Evolutionary conservation across 176 grass and related monocot genomes (phyloP).

Genomic region (Zea luxurians): DNA sequence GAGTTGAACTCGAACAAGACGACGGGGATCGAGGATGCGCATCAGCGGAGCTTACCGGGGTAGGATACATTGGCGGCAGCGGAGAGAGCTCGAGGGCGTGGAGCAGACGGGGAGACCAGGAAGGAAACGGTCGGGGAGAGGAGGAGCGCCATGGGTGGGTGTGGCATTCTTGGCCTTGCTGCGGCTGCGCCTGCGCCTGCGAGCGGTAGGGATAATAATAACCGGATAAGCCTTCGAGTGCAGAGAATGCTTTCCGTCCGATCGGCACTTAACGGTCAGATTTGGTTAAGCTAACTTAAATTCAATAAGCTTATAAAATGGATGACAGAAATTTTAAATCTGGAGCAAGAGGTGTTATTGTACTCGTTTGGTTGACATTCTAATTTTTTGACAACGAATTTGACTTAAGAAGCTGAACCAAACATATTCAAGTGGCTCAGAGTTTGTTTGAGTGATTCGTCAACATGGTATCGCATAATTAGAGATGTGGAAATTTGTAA

Average conservation of each 20-base stretch:
- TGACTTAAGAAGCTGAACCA: too few species aligned
- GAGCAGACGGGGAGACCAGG: slow-evolving; percentile 28
- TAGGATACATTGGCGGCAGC: neutral
- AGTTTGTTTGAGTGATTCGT: too few species aligned
- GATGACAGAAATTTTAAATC: too few species aligned
- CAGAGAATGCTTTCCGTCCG: neutral
- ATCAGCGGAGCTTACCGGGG: slow-evolving; percentile 27
- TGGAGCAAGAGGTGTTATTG: too few species aligned
- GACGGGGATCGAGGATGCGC: neutral
- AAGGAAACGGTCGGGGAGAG: slow-evolving; percentile 63
- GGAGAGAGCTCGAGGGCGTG: slow-evolving; percentile 14
- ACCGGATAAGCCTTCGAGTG: slow-evolving; percentile 5
- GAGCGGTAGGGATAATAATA: slow-evolving; percentile 29
- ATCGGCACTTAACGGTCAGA: neutral
- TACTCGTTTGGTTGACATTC: too few species aligned
- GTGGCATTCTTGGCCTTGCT: slow-evolving; percentile 28
- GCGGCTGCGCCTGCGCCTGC: neutral
- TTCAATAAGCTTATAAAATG: too few species aligned
- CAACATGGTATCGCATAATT: too few species aligned
- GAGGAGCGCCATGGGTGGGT: slow-evolving; percentile 61
- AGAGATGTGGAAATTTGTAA: too few species aligned
- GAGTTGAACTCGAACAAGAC: neutral
- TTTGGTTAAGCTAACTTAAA: too few species aligned
- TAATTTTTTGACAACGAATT: too few species aligned
- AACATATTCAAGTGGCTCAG: too few species aligned